phyloP scores from a whole-genome alignment of 2,329 filamentous ascomycete species.

The Colletotrichum gloeosporioides region DNA sequence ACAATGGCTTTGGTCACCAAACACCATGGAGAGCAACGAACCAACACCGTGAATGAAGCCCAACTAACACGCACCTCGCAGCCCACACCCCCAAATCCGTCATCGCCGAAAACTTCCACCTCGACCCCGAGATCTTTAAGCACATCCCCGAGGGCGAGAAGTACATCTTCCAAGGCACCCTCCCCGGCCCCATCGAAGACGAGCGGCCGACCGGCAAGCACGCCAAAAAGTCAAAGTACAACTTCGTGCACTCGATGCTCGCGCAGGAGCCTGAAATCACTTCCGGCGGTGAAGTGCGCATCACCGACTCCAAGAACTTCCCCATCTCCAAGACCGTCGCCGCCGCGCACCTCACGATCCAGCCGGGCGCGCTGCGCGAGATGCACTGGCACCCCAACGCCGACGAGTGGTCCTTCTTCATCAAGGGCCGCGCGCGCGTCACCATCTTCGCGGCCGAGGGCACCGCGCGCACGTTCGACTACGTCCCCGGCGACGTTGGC shows the following conservation, averaged over 20 bases:
- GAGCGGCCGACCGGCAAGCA: slow-evolving; percentile 66
- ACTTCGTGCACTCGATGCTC: slow-evolving; percentile 76
- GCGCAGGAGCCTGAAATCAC: slow-evolving; percentile 70
- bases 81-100: slow-evolving; percentile 76
- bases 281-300: slow-evolving; percentile 73
- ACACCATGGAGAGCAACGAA: too few relatives aligned
- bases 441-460: slow-evolving; percentile 77
- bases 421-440: slow-evolving; percentile 72
- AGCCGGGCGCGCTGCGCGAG: slow-evolving; percentile 75
- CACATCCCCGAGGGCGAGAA: slow-evolving; percentile 71
- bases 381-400: slow-evolving; percentile 86
- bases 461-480: slow-evolving; percentile 77
- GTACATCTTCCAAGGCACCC: slow-evolving; percentile 78
- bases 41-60: neutral
- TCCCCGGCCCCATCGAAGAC: slow-evolving; percentile 67
- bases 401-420: slow-evolving; percentile 84
- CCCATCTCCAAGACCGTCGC: slow-evolving; percentile 75
- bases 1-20: neutral
- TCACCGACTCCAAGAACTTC: slow-evolving; percentile 79
- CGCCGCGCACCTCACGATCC: slow-evolving; percentile 73
- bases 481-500: slow-evolving; percentile 75
- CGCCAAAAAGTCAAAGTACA: slow-evolving; percentile 70
- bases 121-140: slow-evolving; percentile 73
- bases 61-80: slow-evolving; percentile 27
- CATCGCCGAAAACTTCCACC: slow-evolving; percentile 76